Conservation (phyloP, 176 grass and related monocot genomes). For the Lolium perenne region DNA sequence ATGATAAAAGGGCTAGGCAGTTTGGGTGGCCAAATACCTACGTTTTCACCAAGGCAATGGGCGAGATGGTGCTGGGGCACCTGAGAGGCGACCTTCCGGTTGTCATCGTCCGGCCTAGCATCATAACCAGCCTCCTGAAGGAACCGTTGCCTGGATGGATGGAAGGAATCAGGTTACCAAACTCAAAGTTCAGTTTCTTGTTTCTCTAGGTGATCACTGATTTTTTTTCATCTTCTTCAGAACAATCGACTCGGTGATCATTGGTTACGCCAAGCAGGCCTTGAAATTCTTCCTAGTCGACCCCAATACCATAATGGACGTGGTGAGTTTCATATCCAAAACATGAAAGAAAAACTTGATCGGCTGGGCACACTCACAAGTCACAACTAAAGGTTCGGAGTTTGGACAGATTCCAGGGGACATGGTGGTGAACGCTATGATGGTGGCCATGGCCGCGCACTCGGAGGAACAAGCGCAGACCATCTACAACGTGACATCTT, state of each 20-base stretch:
- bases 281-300: slow-evolving; percentile 53
- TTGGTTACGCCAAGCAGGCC: slow-evolving; percentile 51
- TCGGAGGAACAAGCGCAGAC: background rate
- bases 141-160: slow-evolving; percentile 55
- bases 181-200: background rate
- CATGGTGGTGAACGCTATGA: slow-evolving; percentile 14
- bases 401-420: background rate
- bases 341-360: background rate
- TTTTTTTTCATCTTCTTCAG: slow-evolving; percentile 25
- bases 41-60: slow-evolving; percentile 64
- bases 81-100: slow-evolving; percentile 50
- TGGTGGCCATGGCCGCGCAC: background rate
- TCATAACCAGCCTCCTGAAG: slow-evolving; percentile 53
- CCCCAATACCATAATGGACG: slow-evolving; percentile 53
- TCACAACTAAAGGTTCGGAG: background rate
- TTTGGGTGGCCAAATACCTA: slow-evolving; percentile 71
- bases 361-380: background rate
- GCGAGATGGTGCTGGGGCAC: slow-evolving; percentile 55
- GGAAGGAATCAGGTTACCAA: background rate
- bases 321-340: slow-evolving; percentile 44
- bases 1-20: slow-evolving; percentile 53
- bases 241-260: slow-evolving; percentile 61
- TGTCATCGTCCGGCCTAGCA: slow-evolving; percentile 53
- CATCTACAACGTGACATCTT: background rate
- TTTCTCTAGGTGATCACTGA: background rate